Percentiles rank a stretch among this genome's conserved stretches.
Evolutionary conservation across 768 basidiomycete species (phyloP).

Genomic region (Podaxis rugospora): DNA sequence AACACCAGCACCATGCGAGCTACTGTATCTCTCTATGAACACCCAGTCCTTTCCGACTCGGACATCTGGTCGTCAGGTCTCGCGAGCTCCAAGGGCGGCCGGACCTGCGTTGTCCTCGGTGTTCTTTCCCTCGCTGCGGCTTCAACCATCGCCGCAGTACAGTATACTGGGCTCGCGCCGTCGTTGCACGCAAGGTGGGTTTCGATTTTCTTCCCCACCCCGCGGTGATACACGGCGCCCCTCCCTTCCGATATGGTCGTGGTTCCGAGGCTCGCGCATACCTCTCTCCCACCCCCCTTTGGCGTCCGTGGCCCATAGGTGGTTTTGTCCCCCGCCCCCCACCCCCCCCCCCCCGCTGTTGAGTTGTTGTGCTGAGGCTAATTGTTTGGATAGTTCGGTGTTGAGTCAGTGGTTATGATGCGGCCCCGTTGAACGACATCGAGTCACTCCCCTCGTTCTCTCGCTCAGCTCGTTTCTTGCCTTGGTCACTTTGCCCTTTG

Average conservation of each 20-base stretch:
- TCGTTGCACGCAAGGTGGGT: slow-evolving; percentile 26
- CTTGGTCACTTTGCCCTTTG: not conserved
- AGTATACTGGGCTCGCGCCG: slow-evolving; percentile 22
- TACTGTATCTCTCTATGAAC: slow-evolving; percentile 30
- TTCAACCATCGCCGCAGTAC: slow-evolving; percentile 28
- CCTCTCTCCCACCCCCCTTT: not conserved
- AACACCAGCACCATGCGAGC: slow-evolving; percentile 30
- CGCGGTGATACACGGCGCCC: not conserved
- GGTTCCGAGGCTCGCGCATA: not conserved
- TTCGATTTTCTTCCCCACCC: slow-evolving; percentile 2
- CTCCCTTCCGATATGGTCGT: not conserved
- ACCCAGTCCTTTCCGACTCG: slow-evolving; percentile 33
- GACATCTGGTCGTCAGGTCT: slow-evolving; percentile 32
- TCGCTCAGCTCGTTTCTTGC: not conserved
- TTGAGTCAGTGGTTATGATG: not conserved
- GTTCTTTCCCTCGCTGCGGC: slow-evolving; percentile 27
- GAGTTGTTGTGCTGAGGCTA: not conserved
- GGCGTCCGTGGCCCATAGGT: not conserved
- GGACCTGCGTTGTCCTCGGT: slow-evolving; percentile 23
- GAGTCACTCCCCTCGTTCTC: too few species aligned
- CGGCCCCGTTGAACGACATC: too few species aligned
- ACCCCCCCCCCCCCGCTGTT: not conserved
- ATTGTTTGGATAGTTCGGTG: not conserved
- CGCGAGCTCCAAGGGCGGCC: slow-evolving; percentile 19
- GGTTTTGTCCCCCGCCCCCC: too few species aligned